Base-by-base conservation (phyloP, 805 yeast genomes). In the Lachancea thermotolerans region DNA sequence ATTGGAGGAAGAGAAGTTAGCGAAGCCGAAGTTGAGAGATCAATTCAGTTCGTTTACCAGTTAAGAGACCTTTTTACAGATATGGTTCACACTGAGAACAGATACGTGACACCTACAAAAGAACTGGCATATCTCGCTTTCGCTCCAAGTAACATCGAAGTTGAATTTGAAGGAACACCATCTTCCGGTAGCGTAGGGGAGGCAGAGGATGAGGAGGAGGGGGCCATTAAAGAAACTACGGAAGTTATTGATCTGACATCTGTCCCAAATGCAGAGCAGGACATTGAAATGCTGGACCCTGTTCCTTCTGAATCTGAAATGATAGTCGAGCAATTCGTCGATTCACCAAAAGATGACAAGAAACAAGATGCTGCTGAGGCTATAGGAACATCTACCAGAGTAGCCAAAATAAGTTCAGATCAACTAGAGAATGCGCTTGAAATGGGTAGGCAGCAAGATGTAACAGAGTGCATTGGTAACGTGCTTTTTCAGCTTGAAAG, bases 381-480 rank as follows among this genome's bases (percentile, higher is more conserved):
- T 7, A 42, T 46, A 4, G 46, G 37, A n/a, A 44, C 57, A 7
- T 53, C 64, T 1, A 58, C 61, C 5, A 49, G 59, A 17, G 59
- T 60, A 8, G 69, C 68, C 0, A 62, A 60, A 34, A 63, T 67
- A 14, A 64, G 66, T 40, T 66, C 78, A 3, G 85, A 81, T 49
- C 88, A 83, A 56, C 74, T 84, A 65, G 89, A 79, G 46, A 77
- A 81, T 55, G 81, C 93, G 0, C 70, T 82, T 43, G 90, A 86
- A 58, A 71, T 82, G 57, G 95, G 96, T 2, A 73, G 95, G 52
- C 99, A 93, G 61, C 99, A 93, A 62, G 99, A 93, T 69, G 98
- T 93, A 15, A 89, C 97, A 0, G 99, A 93, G 61, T 91, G 98
- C 64, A 89, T 91, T 57, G 95, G 90, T 45, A 93, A 93, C 62